Evolutionary conservation across 192 early-diverging fungal species (phyloP).

Genomic region (Mortierella claussenii): DNA sequence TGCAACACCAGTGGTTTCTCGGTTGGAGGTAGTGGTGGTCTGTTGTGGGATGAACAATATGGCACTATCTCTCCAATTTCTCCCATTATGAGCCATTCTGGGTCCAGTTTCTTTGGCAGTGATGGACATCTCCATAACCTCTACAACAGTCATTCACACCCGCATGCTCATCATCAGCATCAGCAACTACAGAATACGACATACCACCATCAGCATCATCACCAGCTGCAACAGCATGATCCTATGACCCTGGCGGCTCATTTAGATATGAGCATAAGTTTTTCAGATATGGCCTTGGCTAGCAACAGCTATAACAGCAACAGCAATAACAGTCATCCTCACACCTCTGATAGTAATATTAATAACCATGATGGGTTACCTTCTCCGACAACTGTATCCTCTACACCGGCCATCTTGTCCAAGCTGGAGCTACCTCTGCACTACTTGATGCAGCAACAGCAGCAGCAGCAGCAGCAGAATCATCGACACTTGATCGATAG

Average conservation of each 20-base stretch:
- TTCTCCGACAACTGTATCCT: conserved; percentile 3
- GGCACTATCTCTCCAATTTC: conserved; percentile 46
- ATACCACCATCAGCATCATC: conserved; percentile 16
- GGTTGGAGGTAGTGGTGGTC: not conserved
- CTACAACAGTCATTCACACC: conserved; percentile 9
- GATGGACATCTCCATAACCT: conserved; percentile 15
- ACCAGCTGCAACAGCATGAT: conserved; percentile 31
- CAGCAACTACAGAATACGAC: conserved; percentile 5
- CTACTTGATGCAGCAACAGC: conserved; percentile 28
- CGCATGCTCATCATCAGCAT: conserved; percentile 11
- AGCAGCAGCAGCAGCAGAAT: too few species aligned
- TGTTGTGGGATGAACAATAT: conserved; percentile 5
- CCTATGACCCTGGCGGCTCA: conserved; percentile 24
- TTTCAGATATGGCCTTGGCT: conserved; percentile 26
- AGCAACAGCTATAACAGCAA: not conserved
- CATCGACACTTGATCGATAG: conserved; percentile 8
- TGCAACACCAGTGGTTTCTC: conserved; percentile 40
- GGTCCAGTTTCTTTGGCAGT: conserved; percentile 31
- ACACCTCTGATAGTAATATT: not conserved
- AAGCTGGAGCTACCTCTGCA: conserved; percentile 34
- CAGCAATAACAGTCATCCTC: not conserved
- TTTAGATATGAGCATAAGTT: conserved; percentile 37
- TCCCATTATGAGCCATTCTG: conserved; percentile 30
- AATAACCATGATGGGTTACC: not conserved
- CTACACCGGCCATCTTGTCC: conserved; percentile 11